phyloP scores from a whole-genome alignment of 257 asterid species.

The Rhazya stricta region DNA sequence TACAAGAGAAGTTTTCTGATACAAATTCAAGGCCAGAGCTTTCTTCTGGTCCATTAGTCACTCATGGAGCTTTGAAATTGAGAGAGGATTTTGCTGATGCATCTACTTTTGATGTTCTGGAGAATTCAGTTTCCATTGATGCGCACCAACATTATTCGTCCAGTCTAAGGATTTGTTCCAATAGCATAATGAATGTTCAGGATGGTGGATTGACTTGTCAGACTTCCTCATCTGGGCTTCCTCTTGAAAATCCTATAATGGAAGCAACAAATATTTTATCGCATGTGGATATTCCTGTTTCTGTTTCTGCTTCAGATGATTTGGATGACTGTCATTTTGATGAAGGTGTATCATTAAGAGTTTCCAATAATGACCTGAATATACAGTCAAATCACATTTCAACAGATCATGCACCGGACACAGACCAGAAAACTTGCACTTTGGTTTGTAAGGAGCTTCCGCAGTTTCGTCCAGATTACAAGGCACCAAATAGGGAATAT shows the following conservation, averaged over 20 bases:
- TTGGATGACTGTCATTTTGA: conserved; percentile 14
- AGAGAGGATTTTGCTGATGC: conserved; percentile 26
- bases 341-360: not conserved
- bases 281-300: not conserved
- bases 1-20: conserved; percentile 13
- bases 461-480: conserved; percentile 12
- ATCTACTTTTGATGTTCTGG: conserved; percentile 23
- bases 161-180: conserved; percentile 34
- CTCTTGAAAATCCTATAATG: conserved; percentile 11
- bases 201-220: conserved; percentile 25
- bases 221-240: not conserved
- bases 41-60: conserved; percentile 24
- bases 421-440: conserved; percentile 17
- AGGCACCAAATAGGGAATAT: conserved; percentile 15
- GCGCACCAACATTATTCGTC: conserved; percentile 24
- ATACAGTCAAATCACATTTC: conserved; percentile 11
- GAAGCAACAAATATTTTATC: not conserved
- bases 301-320: conserved; percentile 11
- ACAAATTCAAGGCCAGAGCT: conserved; percentile 23
- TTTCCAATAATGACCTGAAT: conserved; percentile 13
- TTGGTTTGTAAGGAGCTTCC: conserved; percentile 9
- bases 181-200: conserved; percentile 24
- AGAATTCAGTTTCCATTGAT: conserved; percentile 24
- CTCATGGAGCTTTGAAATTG: conserved; percentile 24
- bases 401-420: conserved; percentile 1